Base-by-base conservation (phyloP, 2,329 filamentous ascomycete genomes). In the Fusarium sp. region DNA sequence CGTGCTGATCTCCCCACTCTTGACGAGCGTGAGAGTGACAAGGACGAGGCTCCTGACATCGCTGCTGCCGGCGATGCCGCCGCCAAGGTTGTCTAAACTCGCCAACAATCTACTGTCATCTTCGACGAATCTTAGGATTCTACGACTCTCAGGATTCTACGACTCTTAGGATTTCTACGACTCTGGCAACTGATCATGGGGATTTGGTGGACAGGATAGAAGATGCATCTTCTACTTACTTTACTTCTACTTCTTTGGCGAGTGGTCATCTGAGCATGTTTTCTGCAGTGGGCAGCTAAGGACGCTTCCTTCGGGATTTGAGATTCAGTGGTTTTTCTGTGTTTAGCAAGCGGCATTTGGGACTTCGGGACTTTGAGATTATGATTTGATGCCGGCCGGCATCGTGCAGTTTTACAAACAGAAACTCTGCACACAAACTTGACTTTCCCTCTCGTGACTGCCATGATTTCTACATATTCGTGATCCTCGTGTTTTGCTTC, bases 271-370 rank as follows among this genome's bases (percentile, higher is more conserved):
- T 36, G 43, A 15, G 8, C 40, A 36, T 47, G 39, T 28, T 50
- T 50, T 40, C 57, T 61, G 52, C 57, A 61, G 52, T 36, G 30
- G 19, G 32, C 39, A 40, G 45, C 34, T 61, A 43, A 56, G 28
- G 32, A 56, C 40, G 45, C 36, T 26, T 48, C 39, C 17, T 46
- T 55, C 30, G 30, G 36, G 56, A 40, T 21, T 26, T 48, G 39
- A 50, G 32, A 48, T 23, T 62, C 61, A 56, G 20, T 64, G 42
- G 30, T 38, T 44, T 56, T 48, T 24, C 42, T 51, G 57, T 51
- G 57, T 46, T 42, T 19, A 40, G 38, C 34, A 45, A 53, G 47
- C 42, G 19, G 28, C 19, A 10, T 38, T 20, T 53, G 9, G 15
- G 40, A 19, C 26, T 38, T 20, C 44, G 9, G 15, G 40, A 19